Percentiles rank a stretch among this genome's conserved stretches.
Conservation (phyloP, 345 rosid genomes). For the Jatropha curcas region DNA sequence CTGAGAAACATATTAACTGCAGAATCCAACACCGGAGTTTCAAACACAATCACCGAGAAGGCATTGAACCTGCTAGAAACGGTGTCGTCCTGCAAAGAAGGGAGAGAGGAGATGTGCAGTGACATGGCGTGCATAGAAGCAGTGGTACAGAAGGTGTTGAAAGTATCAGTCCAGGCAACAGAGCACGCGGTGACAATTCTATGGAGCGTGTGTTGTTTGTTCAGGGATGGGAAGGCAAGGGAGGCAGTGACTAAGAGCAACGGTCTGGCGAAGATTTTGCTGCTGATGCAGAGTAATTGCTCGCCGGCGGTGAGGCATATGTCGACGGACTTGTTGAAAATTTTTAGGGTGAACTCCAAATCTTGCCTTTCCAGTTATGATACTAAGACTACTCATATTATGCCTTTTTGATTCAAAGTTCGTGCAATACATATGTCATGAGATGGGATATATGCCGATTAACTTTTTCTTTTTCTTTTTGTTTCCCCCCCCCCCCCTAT, state of each 20-base stretch:
- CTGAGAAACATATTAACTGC: constrained; percentile 47
- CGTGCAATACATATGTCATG: no score
- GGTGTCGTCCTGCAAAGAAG: constrained; percentile 62
- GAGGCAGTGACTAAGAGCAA: constrained; percentile 67
- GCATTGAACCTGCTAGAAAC: constrained; percentile 64
- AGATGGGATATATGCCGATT: neutral
- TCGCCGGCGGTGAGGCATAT: constrained; percentile 69
- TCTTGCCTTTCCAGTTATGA: constrained; percentile 65
- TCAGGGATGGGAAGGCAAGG: constrained; percentile 55
- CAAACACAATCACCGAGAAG: constrained; percentile 52
- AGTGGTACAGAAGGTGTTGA: constrained; percentile 64
- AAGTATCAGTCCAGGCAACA: constrained; percentile 70
- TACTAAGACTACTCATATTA: constrained; percentile 90
- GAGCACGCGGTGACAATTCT: constrained; percentile 79
- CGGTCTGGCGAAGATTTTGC: constrained; percentile 66
- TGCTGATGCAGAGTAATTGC: constrained; percentile 86
- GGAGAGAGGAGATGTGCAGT: constrained; percentile 50
- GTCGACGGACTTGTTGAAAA: constrained; percentile 70
- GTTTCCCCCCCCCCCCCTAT: no score
- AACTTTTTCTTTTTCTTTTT: neutral
- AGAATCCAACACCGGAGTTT: constrained; percentile 25
- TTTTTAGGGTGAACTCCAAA: constrained; percentile 52
- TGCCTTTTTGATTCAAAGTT: constrained; percentile 62
- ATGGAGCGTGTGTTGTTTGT: constrained; percentile 74
- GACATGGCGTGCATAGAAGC: constrained; percentile 55